Percentiles rank a stretch among this genome's conserved stretches.
These are phyloP conservation scores for Lichina pygmaea DNA, from an alignment of 495 filamentous ascomycete genomes.

Conservation along the genomic window DNA sequence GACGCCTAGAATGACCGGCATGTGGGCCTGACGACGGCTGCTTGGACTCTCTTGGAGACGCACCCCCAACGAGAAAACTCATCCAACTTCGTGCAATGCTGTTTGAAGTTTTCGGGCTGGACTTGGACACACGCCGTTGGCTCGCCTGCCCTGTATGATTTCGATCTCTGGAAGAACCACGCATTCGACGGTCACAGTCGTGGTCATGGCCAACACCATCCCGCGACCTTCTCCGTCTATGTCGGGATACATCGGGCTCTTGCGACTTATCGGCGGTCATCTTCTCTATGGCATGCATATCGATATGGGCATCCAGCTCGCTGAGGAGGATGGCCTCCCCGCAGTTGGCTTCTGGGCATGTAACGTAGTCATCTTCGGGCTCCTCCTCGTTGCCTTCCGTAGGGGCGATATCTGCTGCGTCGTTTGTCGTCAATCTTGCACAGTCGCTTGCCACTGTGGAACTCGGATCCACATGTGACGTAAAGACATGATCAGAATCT, in stretches of 20 bases:
- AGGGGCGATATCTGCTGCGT: not conserved
- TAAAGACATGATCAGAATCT: not conserved
- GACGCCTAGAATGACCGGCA: not conserved
- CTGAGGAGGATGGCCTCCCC: slow-evolving; percentile 32
- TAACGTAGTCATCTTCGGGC: slow-evolving; percentile 22
- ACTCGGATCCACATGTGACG: no score
- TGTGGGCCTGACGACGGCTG: not conserved
- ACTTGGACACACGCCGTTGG: no score
- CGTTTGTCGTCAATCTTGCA: no score
- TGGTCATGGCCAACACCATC: no score
- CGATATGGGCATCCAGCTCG: slow-evolving; percentile 44
- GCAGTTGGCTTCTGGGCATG: slow-evolving; percentile 47
- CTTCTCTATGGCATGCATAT: slow-evolving; percentile 38
- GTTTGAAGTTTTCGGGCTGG: not conserved
- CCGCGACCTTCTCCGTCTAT: no score
- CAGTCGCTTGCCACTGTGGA: no score
- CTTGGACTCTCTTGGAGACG: not conserved
- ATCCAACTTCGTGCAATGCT: not conserved
- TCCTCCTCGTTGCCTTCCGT: slow-evolving; percentile 7
- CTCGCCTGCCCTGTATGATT: no score
- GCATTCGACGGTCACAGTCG: no score
- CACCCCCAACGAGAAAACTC: not conserved
- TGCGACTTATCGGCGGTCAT: slow-evolving; percentile 3
- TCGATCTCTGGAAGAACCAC: no score
- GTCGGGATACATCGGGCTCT: not conserved